Evolutionary conservation across 2,329 filamentous ascomycete species (phyloP), one percentile per base, ranked within the genome.

Genomic region (Cyclaneusma minus): DNA sequence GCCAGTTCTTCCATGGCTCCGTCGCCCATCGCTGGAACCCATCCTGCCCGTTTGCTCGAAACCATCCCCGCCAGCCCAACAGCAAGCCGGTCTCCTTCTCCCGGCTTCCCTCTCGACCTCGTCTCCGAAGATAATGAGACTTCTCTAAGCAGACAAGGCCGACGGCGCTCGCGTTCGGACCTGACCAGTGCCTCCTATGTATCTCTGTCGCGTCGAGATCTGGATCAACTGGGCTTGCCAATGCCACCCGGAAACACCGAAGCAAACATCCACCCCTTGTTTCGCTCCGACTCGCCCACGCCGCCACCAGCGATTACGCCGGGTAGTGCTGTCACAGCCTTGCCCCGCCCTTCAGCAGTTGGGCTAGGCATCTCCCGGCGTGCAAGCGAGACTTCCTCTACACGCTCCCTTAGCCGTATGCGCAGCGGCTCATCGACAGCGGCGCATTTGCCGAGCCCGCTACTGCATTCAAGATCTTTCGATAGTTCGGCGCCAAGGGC

Each of bases 181-280:
- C n/a, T n/a, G 6, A 16, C 34, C 42, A 10, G 42, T 43, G 6
- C 36, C 37, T 43, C 33, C 23, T 42, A 53, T 36, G 54, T 48
- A 10, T 20, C 7, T 7, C 8, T 13, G 16, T 13, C 29, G 6
- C 21, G 16, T 13, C 41, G 38, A 38, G 50, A 39, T 3, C 54
- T 43, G 25, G 36, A 17, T 26, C 14, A 14, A n/a, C 7, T 7
- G 7, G 48, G 48, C 9, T 45, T 47, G 16, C 49, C 54, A 14
- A 44, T 43, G 5, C 55, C 50, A 25, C 54, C 51, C 15, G 25
- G 37, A 6, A 38, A 49, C 10, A 61, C 60, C 40, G 75, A 84
- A 45, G 60, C 70, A 3, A 69, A 83, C 42, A 83, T 84, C 23
- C 79, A 85, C 46, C 79, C 79, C 6, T 60, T 85, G 3, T 84